Conservation (phyloP, 1,284 basidiomycete species). For the Microbotryum violaceum region DNA sequence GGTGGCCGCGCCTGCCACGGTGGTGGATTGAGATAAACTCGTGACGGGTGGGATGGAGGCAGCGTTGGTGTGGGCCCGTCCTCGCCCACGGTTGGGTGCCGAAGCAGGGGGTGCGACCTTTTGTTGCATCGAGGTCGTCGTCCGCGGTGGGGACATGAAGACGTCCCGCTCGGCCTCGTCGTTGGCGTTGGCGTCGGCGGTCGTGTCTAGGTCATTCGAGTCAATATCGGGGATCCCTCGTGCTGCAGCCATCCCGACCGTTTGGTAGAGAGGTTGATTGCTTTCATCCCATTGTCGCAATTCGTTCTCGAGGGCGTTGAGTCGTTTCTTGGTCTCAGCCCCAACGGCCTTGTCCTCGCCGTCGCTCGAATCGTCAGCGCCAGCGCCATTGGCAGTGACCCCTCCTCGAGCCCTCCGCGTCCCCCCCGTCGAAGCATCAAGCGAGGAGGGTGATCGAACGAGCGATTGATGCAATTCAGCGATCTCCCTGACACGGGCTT, state of each 20-base stretch:
- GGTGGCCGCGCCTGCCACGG: constrained; percentile 15
- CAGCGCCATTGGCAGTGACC: constrained; percentile 38
- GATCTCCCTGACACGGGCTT: constrained; percentile 71
- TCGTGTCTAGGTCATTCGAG: not conserved
- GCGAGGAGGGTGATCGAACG: constrained; percentile 8
- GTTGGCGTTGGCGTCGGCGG: not conserved
- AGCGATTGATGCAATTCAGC: constrained; percentile 42
- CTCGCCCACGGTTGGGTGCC: not conserved
- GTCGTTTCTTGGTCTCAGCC: constrained; percentile 57
- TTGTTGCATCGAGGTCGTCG: not conserved
- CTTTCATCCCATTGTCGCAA: constrained; percentile 72
- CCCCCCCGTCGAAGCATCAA: not conserved
- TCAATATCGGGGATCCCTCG: constrained; percentile 34
- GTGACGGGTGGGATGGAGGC: constrained; percentile 15
- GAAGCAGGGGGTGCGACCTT: no score
- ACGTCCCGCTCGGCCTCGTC: not conserved
- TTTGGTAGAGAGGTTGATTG: constrained; percentile 67
- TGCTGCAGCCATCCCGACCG: constrained; percentile 49
- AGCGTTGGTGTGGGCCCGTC: constrained; percentile 8
- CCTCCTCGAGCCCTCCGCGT: constrained; percentile 47
- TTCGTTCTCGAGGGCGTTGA: constrained; percentile 68
- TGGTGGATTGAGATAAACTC: constrained; percentile 10
- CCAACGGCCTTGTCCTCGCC: constrained; percentile 41
- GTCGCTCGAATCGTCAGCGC: constrained; percentile 48
- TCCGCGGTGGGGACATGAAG: not conserved